These are phyloP conservation scores for Phytophthora idaei DNA, from an alignment of 352 stramenopile species.

Conservation along the genomic window DNA sequence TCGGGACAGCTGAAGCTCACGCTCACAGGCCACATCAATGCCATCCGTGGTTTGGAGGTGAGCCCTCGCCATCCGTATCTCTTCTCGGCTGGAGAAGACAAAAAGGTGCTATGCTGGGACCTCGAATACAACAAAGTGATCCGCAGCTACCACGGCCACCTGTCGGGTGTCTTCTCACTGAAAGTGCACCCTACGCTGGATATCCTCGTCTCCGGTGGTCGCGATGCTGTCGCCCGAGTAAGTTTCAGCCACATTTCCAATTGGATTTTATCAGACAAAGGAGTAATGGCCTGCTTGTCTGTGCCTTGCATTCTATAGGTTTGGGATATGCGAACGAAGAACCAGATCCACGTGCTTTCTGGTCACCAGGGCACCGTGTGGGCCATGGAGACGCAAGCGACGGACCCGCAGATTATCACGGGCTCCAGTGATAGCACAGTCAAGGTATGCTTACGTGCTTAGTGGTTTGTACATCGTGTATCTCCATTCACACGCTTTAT, in stretches of 20 bases:
- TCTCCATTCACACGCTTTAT: background rate
- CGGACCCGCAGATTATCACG: constrained; percentile 96
- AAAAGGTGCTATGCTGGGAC: constrained; percentile 99
- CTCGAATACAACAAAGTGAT: constrained; percentile 99
- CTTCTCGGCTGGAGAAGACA: constrained; percentile 99
- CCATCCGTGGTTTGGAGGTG: constrained; percentile 96
- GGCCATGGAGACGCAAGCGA: constrained; percentile 94
- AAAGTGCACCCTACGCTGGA: constrained; percentile 98
- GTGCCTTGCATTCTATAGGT: constrained; percentile 55
- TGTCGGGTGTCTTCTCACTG: constrained; percentile 98
- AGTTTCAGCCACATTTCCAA: constrained; percentile 44
- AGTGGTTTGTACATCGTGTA: background rate
- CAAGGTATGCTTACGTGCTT: constrained; percentile 59
- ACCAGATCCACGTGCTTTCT: constrained; percentile 96
- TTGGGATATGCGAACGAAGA: constrained; percentile 99
- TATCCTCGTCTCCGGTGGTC: constrained; percentile 97
- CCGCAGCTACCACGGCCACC: constrained; percentile 99
- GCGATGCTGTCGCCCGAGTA: constrained; percentile 87
- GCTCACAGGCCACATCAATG: constrained; percentile 98
- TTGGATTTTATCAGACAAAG: constrained; percentile 42
- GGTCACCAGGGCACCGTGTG: constrained; percentile 98
- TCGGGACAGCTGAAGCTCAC: constrained; percentile 98
- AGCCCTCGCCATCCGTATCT: constrained; percentile 96
- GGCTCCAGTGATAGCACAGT: constrained; percentile 95
- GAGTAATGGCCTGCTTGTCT: constrained; percentile 6